A percentile compares a stretch with the other conserved stretches of the same genome.
These are phyloP conservation scores for Clarkia xantiana DNA, from an alignment of 345 rosid genomes.

Conservation along the genomic window DNA sequence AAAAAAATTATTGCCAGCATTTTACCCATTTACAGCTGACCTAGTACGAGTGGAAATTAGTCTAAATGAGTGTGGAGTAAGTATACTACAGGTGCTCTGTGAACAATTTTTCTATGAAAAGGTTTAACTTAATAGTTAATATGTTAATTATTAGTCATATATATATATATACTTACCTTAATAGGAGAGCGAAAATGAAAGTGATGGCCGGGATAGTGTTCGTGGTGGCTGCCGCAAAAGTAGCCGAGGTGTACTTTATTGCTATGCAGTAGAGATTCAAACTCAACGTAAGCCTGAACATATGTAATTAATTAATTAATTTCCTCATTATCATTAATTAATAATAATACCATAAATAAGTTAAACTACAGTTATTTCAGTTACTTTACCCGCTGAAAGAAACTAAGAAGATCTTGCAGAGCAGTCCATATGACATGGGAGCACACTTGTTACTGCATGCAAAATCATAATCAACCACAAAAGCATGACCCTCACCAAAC, in stretches of 20 bases:
- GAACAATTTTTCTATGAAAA: too few species aligned
- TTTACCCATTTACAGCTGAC: too few species aligned
- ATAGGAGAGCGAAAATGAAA: conserved; percentile 39
- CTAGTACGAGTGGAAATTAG: too few species aligned
- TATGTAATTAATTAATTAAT: too few species aligned
- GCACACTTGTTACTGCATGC: conserved; percentile 27
- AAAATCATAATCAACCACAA: not conserved
- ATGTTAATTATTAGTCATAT: too few species aligned
- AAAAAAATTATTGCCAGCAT: too few species aligned
- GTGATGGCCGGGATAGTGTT: conserved; percentile 73
- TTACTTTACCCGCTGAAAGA: conserved; percentile 42
- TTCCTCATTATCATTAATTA: not conserved
- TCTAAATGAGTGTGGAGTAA: too few species aligned
- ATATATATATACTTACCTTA: too few species aligned
- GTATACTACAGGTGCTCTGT: too few species aligned
- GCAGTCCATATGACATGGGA: conserved; percentile 25
- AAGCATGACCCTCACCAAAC: not conserved
- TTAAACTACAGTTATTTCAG: not conserved
- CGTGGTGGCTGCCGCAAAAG: conserved; percentile 77
- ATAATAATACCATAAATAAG: not conserved
- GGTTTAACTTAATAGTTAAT: too few species aligned
- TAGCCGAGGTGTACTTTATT: conserved; percentile 58
- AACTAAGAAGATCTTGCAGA: conserved; percentile 37
- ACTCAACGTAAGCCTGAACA: conserved; percentile 50
- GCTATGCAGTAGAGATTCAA: conserved; percentile 57